Conservation (phyloP, 2,329 filamentous ascomycete species). For the Drechslerella coelobrocha region DNA sequence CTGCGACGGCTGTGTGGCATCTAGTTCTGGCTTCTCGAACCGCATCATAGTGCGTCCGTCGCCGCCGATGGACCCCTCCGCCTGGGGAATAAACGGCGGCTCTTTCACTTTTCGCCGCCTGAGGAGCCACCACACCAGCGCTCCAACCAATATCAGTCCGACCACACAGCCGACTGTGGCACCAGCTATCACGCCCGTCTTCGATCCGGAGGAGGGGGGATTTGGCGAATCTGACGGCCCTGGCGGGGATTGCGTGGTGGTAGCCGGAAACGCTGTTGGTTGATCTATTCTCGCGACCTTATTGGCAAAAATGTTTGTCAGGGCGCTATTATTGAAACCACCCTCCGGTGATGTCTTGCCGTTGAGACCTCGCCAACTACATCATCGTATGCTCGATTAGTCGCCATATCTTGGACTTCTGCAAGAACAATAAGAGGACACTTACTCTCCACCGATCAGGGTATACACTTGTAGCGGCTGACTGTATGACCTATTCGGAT, state of each 20-base stretch:
- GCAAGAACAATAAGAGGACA: no score
- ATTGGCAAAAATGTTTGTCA: slow-evolving; percentile 28
- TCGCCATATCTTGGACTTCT: background rate
- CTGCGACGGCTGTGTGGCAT: background rate
- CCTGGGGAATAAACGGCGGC: slow-evolving; percentile 15
- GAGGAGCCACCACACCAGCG: slow-evolving; percentile 31
- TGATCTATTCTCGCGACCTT: slow-evolving; percentile 29
- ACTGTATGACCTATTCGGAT: slow-evolving; percentile 43
- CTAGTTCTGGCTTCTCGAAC: slow-evolving; percentile 45
- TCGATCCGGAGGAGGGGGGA: slow-evolving; percentile 4
- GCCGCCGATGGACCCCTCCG: background rate
- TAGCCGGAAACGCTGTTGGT: slow-evolving; percentile 23
- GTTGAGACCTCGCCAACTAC: slow-evolving; percentile 42
- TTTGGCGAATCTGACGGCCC: background rate
- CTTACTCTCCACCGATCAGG: slow-evolving; percentile 42
- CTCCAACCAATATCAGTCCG: slow-evolving; percentile 11
- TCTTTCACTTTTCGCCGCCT: slow-evolving; percentile 16
- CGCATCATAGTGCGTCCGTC: slow-evolving; percentile 18
- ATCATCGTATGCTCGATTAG: background rate
- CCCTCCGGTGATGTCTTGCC: slow-evolving; percentile 16
- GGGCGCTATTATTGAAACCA: slow-evolving; percentile 21
- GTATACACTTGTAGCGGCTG: slow-evolving; percentile 33
- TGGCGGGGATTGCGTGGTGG: background rate
- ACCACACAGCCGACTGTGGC: slow-evolving; percentile 19
- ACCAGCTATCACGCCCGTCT: slow-evolving; percentile 26